These are phyloP conservation scores for Magnusiomyces tetraspermus DNA, from an alignment of 1,139 yeast genomes.

Conservation along the genomic window DNA sequence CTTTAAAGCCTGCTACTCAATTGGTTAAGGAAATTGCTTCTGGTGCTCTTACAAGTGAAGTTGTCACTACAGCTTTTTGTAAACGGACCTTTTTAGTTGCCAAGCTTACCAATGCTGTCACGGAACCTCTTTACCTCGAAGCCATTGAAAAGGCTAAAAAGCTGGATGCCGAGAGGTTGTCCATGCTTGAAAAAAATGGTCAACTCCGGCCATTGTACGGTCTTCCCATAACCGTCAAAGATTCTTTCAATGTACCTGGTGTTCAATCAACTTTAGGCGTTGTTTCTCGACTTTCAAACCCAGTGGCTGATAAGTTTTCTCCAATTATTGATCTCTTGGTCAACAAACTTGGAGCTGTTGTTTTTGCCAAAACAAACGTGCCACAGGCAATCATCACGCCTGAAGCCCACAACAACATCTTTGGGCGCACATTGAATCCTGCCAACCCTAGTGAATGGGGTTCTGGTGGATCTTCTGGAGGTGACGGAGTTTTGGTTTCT, in stretches of 20 bases:
- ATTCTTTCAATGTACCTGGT: slow-evolving; percentile 38
- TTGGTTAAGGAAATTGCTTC: slow-evolving; percentile 34
- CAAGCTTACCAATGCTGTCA: slow-evolving; percentile 26
- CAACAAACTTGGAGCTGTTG: slow-evolving; percentile 43
- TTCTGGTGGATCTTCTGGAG: slow-evolving; percentile 55
- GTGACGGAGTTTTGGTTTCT: slow-evolving; percentile 50
- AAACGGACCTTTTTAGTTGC: slow-evolving; percentile 45
- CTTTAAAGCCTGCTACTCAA: slow-evolving; percentile 22
- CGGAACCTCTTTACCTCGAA: slow-evolving; percentile 26
- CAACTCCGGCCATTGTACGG: slow-evolving; percentile 39
- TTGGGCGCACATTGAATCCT: slow-evolving; percentile 44
- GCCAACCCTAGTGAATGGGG: slow-evolving; percentile 36
- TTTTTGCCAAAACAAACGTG: slow-evolving; percentile 48
- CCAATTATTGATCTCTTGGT: slow-evolving; percentile 37
- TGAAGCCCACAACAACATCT: slow-evolving; percentile 40
- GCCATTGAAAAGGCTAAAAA: slow-evolving; percentile 34
- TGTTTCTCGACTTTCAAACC: slow-evolving; percentile 27
- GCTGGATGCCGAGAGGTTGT: slow-evolving; percentile 31
- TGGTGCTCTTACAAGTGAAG: slow-evolving; percentile 38
- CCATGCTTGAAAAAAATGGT: neutral
- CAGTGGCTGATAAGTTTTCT: slow-evolving; percentile 22
- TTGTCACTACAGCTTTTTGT: slow-evolving; percentile 44
- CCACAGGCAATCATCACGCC: slow-evolving; percentile 50
- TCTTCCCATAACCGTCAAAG: slow-evolving; percentile 44
- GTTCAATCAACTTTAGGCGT: slow-evolving; percentile 37